phyloP scores from a whole-genome alignment of 1,284 basidiomycete species.

The Ustilago loliicola region DNA sequence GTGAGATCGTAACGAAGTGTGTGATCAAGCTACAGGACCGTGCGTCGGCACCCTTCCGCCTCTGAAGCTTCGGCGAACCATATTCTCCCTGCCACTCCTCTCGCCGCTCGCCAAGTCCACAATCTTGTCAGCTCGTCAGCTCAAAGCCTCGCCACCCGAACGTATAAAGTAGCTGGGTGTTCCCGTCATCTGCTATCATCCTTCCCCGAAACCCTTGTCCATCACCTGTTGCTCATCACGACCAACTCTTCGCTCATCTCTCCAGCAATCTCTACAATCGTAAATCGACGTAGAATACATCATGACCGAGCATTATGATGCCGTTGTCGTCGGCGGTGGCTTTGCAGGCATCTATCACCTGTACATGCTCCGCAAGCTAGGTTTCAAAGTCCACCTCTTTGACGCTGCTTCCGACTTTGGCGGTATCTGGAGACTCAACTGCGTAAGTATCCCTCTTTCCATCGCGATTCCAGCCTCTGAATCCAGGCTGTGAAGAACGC shows the following conservation, averaged over 20 bases:
- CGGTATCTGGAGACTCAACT: constrained; percentile 52
- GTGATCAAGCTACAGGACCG: constrained; percentile 3
- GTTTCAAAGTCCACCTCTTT: constrained; percentile 52
- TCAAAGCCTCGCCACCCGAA: background rate
- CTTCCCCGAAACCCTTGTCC: background rate
- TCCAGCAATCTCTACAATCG: background rate
- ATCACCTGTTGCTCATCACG: background rate
- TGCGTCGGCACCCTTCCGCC: constrained; percentile 25
- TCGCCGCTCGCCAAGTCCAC: background rate
- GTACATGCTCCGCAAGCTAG: constrained; percentile 44
- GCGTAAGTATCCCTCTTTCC: constrained; percentile 16
- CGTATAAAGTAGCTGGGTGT: background rate
- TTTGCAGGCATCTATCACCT: constrained; percentile 52
- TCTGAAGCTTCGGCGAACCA: background rate
- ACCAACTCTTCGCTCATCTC: background rate
- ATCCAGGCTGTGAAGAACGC: background rate
- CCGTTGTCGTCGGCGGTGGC: constrained; percentile 47
- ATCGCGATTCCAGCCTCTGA: too few relatives aligned
- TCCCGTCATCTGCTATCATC: background rate
- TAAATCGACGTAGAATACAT: background rate
- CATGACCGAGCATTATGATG: constrained; percentile 52
- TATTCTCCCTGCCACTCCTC: background rate
- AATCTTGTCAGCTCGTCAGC: background rate
- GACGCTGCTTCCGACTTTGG: constrained; percentile 56
- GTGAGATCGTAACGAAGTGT: background rate